Base-by-base conservation (phyloP, 768 basidiomycete species). In the Jaapia argillacea region DNA sequence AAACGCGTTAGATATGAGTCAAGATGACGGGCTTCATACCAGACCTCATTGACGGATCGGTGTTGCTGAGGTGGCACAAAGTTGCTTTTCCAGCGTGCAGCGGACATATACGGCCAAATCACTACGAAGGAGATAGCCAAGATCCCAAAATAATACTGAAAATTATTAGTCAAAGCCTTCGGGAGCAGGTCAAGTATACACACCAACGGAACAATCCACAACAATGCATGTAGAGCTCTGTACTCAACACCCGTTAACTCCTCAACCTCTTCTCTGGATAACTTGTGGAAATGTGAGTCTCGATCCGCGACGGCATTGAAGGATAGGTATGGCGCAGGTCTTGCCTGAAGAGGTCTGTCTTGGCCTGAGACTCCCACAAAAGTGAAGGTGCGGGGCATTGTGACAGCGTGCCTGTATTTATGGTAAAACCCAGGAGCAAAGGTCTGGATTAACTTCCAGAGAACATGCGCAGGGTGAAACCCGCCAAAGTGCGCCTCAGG, bases 171-270 rank as follows among this genome's bases (percentile, higher is more conserved):
- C n/a, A n/a, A n/a, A n/a, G n/a, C n/a, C n/a, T n/a, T n/a, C n/a
- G n/a, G n/a, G n/a, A n/a, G n/a, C n/a, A n/a, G n/a, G n/a, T n/a
- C n/a, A n/a, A n/a, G n/a, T n/a, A n/a, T n/a, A 68, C 83, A 59
- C 54, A 92, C 90, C 36, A 64, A 54, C 3, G 75, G 71, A 25
- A 92, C 76, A 41, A 91, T 71, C 82, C 85, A 92, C 12, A 88
- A 61, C 37, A 94, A 58, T 2, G 79, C 74, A 37, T 79, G 81
- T 49, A 94, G 63, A 4, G 85, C 86, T 7, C 90, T 73, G 57
- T 86, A 97, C 58, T 98, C 93, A 6, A 93, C 80, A 10, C 92
- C 91, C 3, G 91, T 92, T 4, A 97, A 65, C 54, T 93, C 89
- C 47, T 93, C 87, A 54, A 85, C 64, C 50, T 96, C 81, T 36